A percentile compares a stretch with the other conserved stretches of the same genome.
Conservation (phyloP, 768 basidiomycete species). For the Cystofilobasidium bisporidii region DNA sequence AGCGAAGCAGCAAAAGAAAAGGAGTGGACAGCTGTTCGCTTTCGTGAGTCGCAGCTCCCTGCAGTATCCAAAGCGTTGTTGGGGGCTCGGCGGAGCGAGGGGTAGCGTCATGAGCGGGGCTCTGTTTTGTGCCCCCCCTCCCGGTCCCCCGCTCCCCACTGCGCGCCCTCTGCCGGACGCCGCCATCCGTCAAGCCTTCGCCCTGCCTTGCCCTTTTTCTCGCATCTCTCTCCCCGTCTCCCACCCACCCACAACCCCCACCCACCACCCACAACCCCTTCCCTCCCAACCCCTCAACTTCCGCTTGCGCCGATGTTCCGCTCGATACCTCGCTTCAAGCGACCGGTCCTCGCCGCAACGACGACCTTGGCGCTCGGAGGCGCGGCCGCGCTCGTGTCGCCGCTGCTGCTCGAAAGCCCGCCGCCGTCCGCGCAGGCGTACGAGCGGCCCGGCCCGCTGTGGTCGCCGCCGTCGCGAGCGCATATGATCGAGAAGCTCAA, state of each 20-base stretch:
- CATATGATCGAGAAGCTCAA: slow-evolving; percentile 41
- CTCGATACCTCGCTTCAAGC: slow-evolving; percentile 8
- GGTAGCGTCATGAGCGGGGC: no score
- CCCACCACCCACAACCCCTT: neutral
- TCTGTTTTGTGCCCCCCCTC: neutral
- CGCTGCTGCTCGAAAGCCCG: neutral
- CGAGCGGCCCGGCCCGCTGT: slow-evolving; percentile 40
- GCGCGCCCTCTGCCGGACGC: no score
- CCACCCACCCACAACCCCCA: neutral
- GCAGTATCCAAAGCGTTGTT: no score
- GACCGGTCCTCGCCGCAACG: neutral
- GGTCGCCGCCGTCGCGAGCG: slow-evolving; percentile 40
- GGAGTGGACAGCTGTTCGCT: no score
- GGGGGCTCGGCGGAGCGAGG: no score
- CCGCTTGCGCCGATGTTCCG: neutral
- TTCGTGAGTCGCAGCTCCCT: no score
- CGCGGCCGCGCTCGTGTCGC: neutral
- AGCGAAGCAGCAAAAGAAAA: no score
- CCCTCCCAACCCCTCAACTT: neutral
- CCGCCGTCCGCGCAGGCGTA: slow-evolving; percentile 6
- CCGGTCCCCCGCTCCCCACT: neutral
- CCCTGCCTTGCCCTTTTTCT: no score
- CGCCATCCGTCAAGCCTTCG: no score
- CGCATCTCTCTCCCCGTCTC: no score
- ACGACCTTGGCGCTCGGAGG: neutral